Base-by-base conservation (phyloP, 2,329 filamentous ascomycete genomes). In the Curvularia sp. region DNA sequence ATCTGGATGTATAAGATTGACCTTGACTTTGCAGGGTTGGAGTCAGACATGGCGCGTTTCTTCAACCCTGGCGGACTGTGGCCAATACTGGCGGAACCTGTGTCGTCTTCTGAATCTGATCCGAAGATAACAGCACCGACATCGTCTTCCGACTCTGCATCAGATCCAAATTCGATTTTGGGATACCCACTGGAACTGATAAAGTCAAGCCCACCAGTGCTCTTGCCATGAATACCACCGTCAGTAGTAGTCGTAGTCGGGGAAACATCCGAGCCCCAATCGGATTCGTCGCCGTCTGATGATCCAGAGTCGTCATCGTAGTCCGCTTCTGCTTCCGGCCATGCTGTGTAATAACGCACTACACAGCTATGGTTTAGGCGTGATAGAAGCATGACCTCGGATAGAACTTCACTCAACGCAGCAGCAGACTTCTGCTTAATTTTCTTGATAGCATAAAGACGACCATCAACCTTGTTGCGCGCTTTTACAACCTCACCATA, bases 401-500 rank as follows among this genome's bases (percentile, higher is more conserved):
- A 92, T 25, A 94, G 75, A 12, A 93, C 88, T 72, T 97, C 91
- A 0, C 90, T 93, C 38, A 98, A 81, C 5, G 83, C 82, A 10
- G 88, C 84, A 25, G 90, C 86, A 1, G 92, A 92, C 50, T 89
- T 89, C 66, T 95, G 91, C 1, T 88, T 92, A 61, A 99, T 95
- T 75, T 98, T 97, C 77, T 99, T 99, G 74, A 99, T 91, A 18
- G 95, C 95, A 77, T 98, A 99, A 42, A 96, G 89, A 57, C 93
- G 91, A 0, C 92, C 92, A 74, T 98, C 95, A 3, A 97, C 86
- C 79, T 95, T 97, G 77, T 97, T 96, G 30, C 94, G 87, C 2
- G 94, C 94, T 75, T 97, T 96, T 54, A 98, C 92, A 21, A 99
- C 95, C 78, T 97, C 92, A 5, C 95, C 95, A 78, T 97, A 99